These are phyloP conservation scores for Globisporangium polare DNA, from an alignment of 352 stramenopile genomes.

Conservation along the genomic window DNA sequence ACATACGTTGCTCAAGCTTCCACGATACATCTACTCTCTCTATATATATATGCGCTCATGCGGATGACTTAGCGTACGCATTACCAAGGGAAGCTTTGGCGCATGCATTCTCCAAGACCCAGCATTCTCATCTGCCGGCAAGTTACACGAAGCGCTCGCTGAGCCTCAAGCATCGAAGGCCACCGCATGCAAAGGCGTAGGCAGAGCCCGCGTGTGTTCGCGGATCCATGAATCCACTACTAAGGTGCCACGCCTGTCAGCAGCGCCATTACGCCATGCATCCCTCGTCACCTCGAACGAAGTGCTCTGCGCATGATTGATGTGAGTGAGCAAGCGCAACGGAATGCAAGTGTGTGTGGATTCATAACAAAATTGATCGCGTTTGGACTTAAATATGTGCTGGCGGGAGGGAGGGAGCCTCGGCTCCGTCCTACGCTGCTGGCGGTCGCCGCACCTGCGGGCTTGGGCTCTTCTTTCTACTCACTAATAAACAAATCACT, in stretches of 20 bases:
- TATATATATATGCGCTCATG: neutral
- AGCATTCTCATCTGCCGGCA: neutral
- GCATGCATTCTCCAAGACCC: neutral
- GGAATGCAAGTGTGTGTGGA: neutral
- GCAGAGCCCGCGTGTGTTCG: neutral
- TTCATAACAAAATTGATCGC: neutral
- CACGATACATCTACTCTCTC: neutral
- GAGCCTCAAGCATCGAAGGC: neutral
- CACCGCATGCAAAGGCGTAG: neutral
- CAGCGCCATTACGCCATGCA: neutral
- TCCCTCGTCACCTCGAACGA: neutral
- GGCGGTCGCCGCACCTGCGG: neutral
- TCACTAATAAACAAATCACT: no score
- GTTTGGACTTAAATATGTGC: neutral
- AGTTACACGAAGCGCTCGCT: neutral
- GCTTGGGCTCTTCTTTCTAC: neutral
- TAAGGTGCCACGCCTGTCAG: neutral
- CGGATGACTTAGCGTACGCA: neutral
- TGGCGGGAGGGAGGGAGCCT: neutral
- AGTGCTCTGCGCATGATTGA: neutral
- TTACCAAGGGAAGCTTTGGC: neutral
- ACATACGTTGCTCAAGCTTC: neutral
- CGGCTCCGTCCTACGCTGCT: neutral
- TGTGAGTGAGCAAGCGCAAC: neutral
- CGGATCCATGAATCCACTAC: neutral